phyloP scores from a whole-genome alignment of 352 stramenopile species.

The Pythium diclinum region DNA sequence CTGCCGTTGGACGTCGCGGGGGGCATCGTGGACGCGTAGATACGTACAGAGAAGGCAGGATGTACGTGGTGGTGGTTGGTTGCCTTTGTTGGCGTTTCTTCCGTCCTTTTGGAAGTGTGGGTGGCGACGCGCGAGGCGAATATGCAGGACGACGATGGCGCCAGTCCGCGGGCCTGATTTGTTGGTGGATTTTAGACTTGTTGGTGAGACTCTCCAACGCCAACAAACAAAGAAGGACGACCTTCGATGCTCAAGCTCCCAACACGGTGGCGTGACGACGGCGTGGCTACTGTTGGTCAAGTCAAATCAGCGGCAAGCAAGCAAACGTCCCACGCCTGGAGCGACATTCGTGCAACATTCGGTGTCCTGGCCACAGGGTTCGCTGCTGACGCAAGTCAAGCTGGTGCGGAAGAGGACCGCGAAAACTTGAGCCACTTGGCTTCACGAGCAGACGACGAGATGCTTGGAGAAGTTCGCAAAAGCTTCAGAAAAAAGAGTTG shows the following conservation, averaged over 20 bases:
- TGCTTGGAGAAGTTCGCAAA: neutral
- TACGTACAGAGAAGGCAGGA: no score
- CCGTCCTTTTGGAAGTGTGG: neutral
- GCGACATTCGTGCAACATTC: conserved; percentile 23
- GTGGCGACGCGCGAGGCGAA: neutral
- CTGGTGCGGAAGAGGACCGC: neutral
- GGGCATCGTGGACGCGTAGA: neutral
- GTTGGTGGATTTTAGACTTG: conserved; percentile 1
- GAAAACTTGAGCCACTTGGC: conserved; percentile 4
- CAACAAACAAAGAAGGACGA: conserved; percentile 6
- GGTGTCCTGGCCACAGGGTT: neutral
- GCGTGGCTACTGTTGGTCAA: neutral
- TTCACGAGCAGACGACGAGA: neutral
- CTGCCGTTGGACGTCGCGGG: conserved; percentile 3
- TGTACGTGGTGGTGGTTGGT: neutral
- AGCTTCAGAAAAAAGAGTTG: neutral
- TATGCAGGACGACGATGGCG: neutral
- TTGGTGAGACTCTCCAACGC: neutral
- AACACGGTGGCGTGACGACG: neutral
- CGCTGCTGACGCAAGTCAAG: neutral
- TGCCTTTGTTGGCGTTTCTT: conserved; percentile 1
- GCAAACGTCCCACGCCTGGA: conserved; percentile 5
- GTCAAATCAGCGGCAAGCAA: conserved; percentile 1
- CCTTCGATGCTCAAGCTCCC: neutral
- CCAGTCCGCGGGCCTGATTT: neutral